Evolutionary conservation across 805 yeast genomes (phyloP).

Genomic region (Candida endomychidarum): DNA sequence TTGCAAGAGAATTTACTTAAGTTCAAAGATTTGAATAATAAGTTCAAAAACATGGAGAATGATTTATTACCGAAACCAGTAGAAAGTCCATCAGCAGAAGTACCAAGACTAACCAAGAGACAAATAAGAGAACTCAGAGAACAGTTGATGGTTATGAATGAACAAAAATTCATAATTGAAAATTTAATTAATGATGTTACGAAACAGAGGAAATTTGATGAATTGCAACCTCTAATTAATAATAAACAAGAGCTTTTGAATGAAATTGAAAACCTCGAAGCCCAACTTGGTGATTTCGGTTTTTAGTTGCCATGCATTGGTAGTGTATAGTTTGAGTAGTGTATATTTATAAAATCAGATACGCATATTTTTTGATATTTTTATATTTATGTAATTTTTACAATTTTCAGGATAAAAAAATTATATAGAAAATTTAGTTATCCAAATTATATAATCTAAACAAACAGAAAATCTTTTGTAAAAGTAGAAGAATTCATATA

Average conservation of each 20-base stretch:
- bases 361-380: too few relatives aligned
- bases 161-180: constrained; percentile 73
- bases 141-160: constrained; percentile 81
- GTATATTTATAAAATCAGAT: too few relatives aligned
- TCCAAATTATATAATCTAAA: too few relatives aligned
- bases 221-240: constrained; percentile 55
- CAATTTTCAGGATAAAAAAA: too few relatives aligned
- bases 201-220: constrained; percentile 73
- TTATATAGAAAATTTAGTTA: too few relatives aligned
- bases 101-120: constrained; percentile 42
- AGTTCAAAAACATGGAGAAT: constrained; percentile 30
- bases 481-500: too few relatives aligned
- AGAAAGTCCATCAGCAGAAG: constrained; percentile 10
- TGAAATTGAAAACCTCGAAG: constrained; percentile 48
- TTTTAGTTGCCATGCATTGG: too few relatives aligned
- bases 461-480: too few relatives aligned
- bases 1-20: constrained; percentile 68
- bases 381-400: too few relatives aligned
- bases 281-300: constrained; percentile 54
- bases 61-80: constrained; percentile 19
- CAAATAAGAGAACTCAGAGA: constrained; percentile 64
- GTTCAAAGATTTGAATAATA: constrained; percentile 58
- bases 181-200: constrained; percentile 63
- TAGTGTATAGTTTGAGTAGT: too few relatives aligned
- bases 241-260: constrained; percentile 57